Percentiles rank a stretch among this genome's conserved stretches.
Conservation (phyloP, 306 rosid species). For the Ochetophila trinervis region DNA sequence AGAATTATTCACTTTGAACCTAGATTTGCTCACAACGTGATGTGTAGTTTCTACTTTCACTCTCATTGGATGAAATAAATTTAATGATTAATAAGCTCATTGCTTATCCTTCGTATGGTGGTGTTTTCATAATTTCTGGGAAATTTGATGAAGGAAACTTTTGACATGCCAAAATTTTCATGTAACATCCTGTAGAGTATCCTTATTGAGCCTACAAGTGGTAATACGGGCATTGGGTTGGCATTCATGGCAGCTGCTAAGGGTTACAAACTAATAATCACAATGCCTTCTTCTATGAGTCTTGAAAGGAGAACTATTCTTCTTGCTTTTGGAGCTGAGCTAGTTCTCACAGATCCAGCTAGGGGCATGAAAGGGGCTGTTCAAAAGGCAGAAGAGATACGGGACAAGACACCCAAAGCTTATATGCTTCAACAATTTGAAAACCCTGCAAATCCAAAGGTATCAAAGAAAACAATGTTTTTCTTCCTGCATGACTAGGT, state of each 20-base stretch:
- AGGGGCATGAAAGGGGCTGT: conserved; percentile 89
- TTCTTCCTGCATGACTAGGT: conserved; percentile 7
- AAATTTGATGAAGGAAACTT: conserved; percentile 4
- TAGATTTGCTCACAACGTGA: background rate
- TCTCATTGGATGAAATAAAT: background rate
- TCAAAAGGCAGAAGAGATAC: conserved; percentile 81
- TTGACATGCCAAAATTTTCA: conserved; percentile 16
- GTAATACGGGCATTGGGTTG: conserved; percentile 90
- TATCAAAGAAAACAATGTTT: conserved; percentile 20
- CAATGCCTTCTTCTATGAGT: conserved; percentile 94
- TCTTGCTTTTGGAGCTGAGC: conserved; percentile 81
- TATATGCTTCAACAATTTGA: conserved; percentile 88
- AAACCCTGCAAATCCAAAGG: conserved; percentile 91
- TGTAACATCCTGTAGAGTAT: conserved; percentile 54
- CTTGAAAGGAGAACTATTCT: conserved; percentile 87
- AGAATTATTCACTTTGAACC: no score
- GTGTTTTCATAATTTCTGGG: background rate
- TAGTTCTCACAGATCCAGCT: conserved; percentile 86
- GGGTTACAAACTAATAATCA: conserved; percentile 76
- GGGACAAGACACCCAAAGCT: conserved; percentile 68
- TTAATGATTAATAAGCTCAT: background rate
- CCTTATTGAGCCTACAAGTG: conserved; percentile 85
- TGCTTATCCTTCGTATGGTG: background rate
- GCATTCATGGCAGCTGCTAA: conserved; percentile 94
- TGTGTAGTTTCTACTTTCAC: background rate